These are phyloP conservation scores for Lipomyces orientalis DNA, from an alignment of 805 yeast species.

Conservation along the genomic window DNA sequence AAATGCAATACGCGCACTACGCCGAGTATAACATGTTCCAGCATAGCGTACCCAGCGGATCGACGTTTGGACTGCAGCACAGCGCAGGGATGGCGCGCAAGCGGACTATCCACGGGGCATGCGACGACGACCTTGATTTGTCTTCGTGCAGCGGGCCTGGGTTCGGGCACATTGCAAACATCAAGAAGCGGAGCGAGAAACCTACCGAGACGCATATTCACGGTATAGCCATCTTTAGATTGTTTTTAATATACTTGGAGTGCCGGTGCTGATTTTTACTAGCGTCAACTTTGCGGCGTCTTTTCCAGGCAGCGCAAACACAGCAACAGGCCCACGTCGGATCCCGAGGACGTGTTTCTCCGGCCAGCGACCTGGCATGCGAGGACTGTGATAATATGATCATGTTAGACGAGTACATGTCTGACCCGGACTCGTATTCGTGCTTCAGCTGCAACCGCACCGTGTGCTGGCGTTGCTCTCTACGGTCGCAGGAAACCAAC, in stretches of 20 bases:
- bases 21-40: background rate
- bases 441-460: slow-evolving; percentile 32
- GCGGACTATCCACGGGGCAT: slow-evolving; percentile 48
- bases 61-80: slow-evolving; percentile 45
- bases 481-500: slow-evolving; percentile 28
- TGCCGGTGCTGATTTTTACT: background rate
- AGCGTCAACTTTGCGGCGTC: slow-evolving; percentile 9
- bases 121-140: background rate
- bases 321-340: background rate
- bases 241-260: background rate
- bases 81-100: slow-evolving; percentile 53
- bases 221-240: slow-evolving; percentile 2
- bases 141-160: background rate
- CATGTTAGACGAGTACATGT: slow-evolving; percentile 30
- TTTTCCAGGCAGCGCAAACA: background rate
- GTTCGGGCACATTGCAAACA: slow-evolving; percentile 6
- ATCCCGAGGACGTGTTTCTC: slow-evolving; percentile 2
- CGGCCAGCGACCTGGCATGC: slow-evolving; percentile 25
- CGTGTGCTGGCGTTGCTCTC: slow-evolving; percentile 38
- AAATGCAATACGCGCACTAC: background rate
- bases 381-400: slow-evolving; percentile 37
- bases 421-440: slow-evolving; percentile 31
- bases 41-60: slow-evolving; percentile 41
- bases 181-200: slow-evolving; percentile 27
- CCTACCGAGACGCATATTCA: slow-evolving; percentile 35